These are phyloP conservation scores for Suhomyces bolitotheri DNA, from an alignment of 1,139 yeast genomes.

Conservation along the genomic window DNA sequence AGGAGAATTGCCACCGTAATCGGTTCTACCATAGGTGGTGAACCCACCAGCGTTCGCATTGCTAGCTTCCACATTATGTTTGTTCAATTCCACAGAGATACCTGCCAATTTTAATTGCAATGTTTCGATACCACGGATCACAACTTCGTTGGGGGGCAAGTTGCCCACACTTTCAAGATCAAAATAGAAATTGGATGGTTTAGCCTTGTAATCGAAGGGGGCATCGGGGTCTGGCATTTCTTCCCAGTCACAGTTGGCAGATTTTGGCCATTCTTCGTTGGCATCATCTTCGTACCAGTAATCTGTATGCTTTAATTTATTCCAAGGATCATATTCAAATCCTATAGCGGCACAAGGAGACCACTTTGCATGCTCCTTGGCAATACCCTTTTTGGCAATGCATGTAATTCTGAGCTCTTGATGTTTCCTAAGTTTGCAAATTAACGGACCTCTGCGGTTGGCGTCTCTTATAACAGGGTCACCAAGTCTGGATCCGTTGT, in stretches of 20 bases:
- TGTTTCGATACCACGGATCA: constrained; percentile 76
- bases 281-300: constrained; percentile 94
- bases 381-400: constrained; percentile 96
- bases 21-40: constrained; percentile 52
- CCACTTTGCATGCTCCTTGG: constrained; percentile 99
- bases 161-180: constrained; percentile 93
- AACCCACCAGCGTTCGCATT: constrained; percentile 46
- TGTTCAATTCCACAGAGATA: constrained; percentile 77
- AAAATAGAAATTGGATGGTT: constrained; percentile 76
- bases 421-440: constrained; percentile 88
- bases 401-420: constrained; percentile 89
- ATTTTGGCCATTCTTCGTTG: constrained; percentile 89
- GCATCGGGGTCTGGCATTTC: constrained; percentile 92
- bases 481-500: constrained; percentile 59
- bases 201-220: constrained; percentile 80
- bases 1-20: constrained; percentile 38
- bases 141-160: constrained; percentile 85
- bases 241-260: constrained; percentile 91
- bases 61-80: constrained; percentile 53
- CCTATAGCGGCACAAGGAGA: constrained; percentile 97
- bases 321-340: constrained; percentile 99
- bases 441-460: constrained; percentile 76
- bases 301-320: constrained; percentile 91
- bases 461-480: constrained; percentile 82
- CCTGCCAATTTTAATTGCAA: constrained; percentile 90